Evolutionary conservation across 2,329 filamentous ascomycete species (phyloP), one percentile per base, ranked within the genome.

Genomic region (Lasiodiplodia gonubiensis): DNA sequence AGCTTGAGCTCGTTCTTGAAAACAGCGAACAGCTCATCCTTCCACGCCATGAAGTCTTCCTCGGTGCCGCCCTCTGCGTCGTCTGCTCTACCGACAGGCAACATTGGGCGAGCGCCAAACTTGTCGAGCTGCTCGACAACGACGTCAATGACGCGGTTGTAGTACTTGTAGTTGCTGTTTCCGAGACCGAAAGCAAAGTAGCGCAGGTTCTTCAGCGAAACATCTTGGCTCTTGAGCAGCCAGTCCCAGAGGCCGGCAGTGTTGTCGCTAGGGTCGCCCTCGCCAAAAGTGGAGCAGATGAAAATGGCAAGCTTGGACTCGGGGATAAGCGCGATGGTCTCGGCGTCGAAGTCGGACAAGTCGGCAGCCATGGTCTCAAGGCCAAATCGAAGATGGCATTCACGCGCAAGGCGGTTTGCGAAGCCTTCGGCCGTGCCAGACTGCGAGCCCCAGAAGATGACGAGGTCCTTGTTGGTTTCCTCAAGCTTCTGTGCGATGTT

Each of bases 391-490:
- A 75, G 73, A 21, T 74, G 72, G 53, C 77, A 77, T 59, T 84
- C 82, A 55, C 78, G 75, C 4, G 76, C 77, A 0, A 84, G 72
- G 5, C 76, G 75, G 60, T 77, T 76, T 8, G 82, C 81, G 61
- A 83, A 78, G 11, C 76, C 75, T 69, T 84, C 81, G 0, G 81
- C 80, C 0, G 81, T 83, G 10, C 82, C 82, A 4, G 81, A 82
- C 68, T 84, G 82, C 2, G 82, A 83, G n/a, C 81, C 81, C 80
- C 80, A 84, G 74, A 84, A 82, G 42, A 84, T 76, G 25, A 83
- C 79, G 48, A 74, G 37, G 49, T 75, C 63, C 70, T 75, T 69
- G 57, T 71, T 23, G 1, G 77, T 75, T 67, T 83, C 78, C 35
- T 77, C 74, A 12, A 84, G 71, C 53, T 79, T 80, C 67, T 81